Evolutionary conservation across 2,329 filamentous ascomycete species (phyloP), one percentile per base, ranked within the genome.

Genomic region (Ilyonectria sp.): DNA sequence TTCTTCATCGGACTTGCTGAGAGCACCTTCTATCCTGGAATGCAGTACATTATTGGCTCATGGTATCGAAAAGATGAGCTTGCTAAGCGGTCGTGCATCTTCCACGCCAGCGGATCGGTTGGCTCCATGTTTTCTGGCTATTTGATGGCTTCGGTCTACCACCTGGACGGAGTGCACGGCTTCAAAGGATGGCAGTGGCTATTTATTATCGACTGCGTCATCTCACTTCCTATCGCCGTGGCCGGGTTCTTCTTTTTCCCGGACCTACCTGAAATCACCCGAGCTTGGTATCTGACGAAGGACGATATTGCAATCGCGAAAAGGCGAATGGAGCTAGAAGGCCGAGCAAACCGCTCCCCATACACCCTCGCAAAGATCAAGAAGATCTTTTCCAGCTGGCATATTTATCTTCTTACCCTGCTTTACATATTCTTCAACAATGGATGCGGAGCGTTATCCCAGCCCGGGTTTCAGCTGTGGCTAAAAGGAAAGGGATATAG

Each of bases 361-460:
- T 85, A 79, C 64, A 84, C 81, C 0, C 76, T 75, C 59, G 71
- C 75, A 79, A 91, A 90, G 77, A 73, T 92, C 44, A 84, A 83
- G 76, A 87, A 86, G 71, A 91, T 92, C 19, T 87, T 92, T 63
- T 82, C 83, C 0, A 87, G 86, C 6, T 92, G 91, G 90, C 90
- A 90, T 68, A 87, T 92, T 1, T 92, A 90, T 62, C 70, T 86
- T 0, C 80, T 93, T 13, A 85, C 85, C 0, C 66, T 87, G 0
- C 77, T 91, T 1, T 92, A 92, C 75, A 83, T 92, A 74, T 85
- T 87, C 47, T 92, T 91, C 81, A 91, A 90, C 77, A 92, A 92
- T 71, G 88, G 85, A 2, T 71, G 68, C 19, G 82, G 79, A 2
- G 80, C 82, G 2, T 76, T 79, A 9, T 81, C 82, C 19, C 86